Base-by-base conservation (phyloP, 345 rosid species). In the Noccaea bulbosa region DNA sequence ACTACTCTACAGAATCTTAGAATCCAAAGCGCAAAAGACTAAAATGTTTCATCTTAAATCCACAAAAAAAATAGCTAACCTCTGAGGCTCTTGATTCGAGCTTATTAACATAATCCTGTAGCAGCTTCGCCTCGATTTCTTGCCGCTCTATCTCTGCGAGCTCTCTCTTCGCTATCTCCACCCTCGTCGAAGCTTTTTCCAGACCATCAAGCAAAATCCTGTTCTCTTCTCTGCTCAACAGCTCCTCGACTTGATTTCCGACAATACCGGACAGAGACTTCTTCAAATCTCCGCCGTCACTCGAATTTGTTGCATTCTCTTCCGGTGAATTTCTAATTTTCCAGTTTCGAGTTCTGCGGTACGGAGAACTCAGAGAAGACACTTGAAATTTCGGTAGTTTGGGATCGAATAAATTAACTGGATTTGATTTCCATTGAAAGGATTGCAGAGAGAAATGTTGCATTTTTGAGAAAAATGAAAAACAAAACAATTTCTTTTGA, bases 91-190 rank as follows among this genome's bases (percentile, higher is more conserved):
- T 86, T 63, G 61, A 59, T 76, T 90, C 84, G 45, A 86, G 91
- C 74, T 84, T 66, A 51, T 77, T 78, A 58, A 87, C 72, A 62
- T 91, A 84, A 65, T 75, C 80, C 70, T 80, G 80, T 63, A 81
- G 16, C 72, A 70, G 70, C 51, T 72, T 76, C 34, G 91, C 87
- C 71, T 90, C 92, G 51, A 82, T 64, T 44, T 87, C 88, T 78
- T 85, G 91, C 57, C 83, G 82, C 83, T 86, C 86, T 57, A 93
- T 90, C 81, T 90, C 94, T 6, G 78, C 85, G 32, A 93, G 89
- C 65, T 83, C 84, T 70, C 71, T 74, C 81, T 74, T 85, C 20
- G 98, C 98, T 60, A 56, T 73, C 37, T 93, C 94, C 35, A 93
- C 97, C 52, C 97, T 85, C 75, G 51, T 46, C 11, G 94, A 85